Conservation (phyloP, 1,284 basidiomycete genomes). For the Phylloboletellus chloephorus region DNA sequence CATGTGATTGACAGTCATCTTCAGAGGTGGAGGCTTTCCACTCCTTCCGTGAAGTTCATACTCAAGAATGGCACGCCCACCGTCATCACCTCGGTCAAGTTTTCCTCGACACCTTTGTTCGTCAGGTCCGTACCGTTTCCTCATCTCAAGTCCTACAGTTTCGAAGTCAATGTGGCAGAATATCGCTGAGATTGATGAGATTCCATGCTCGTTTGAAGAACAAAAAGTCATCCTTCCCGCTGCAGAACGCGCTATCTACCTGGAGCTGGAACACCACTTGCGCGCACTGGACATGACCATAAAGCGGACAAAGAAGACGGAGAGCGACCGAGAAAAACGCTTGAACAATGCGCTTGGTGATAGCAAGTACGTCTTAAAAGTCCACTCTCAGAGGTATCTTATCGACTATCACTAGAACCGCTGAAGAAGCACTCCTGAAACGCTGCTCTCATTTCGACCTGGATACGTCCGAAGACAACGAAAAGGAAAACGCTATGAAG, state of each 20-base stretch:
- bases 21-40: conserved; percentile 91
- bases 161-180: conserved; percentile 52
- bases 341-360: conserved; percentile 84
- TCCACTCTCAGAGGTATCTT: not conserved
- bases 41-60: conserved; percentile 93
- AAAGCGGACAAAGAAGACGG: conserved; percentile 79
- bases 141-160: not conserved
- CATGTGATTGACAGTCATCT: conserved; percentile 8
- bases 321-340: conserved; percentile 87
- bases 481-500: conserved; percentile 70
- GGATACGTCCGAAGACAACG: conserved; percentile 49
- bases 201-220: conserved; percentile 70
- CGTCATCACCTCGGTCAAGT: conserved; percentile 79
- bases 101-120: conserved; percentile 81
- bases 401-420: conserved; percentile 47
- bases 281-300: conserved; percentile 86
- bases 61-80: conserved; percentile 86
- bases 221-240: conserved; percentile 77
- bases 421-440: conserved; percentile 88
- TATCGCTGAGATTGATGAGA: conserved; percentile 94
- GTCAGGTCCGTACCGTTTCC: conserved; percentile 54
- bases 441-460: conserved; percentile 92
- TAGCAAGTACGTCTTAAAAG: conserved; percentile 58
- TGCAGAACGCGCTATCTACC: conserved; percentile 90
- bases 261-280: conserved; percentile 93